Evolutionary conservation across 2,329 filamentous ascomycete genomes (phyloP), one percentile per base, ranked within the genome.

Genomic region (Exophiala bonariae): DNA sequence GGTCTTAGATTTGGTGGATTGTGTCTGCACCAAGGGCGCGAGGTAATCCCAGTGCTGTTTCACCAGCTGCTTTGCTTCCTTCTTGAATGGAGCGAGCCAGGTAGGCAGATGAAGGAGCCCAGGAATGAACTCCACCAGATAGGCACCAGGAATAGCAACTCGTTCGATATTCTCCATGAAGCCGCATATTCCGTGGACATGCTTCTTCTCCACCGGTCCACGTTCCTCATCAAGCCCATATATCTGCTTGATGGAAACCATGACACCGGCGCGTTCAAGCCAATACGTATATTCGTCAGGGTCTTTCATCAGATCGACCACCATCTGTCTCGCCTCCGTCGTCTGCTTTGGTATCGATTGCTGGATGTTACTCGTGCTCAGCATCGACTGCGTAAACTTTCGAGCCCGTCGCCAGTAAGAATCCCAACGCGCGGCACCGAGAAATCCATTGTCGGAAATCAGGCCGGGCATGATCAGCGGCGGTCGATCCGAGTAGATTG

Each of bases 401-500:
- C 47, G 23, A n/a, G 20, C 47, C 35, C 23, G 22, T n/a, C 47
- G 47, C 47, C 47, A 50, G 35, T 50, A 50, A 13, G 46, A 41
- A 7, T 28, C 30, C 47, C 47, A 50, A 26, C 47, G 23, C 8
- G 30, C 18, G 18, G 48, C 43, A 32, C 48, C 48, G 20, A 50
- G 38, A 20, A 47, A 50, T 22, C 48, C 43, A 18, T 47, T 39
- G 11, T 50, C 48, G 3, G 43, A 20, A 19, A 50, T 41, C 7
- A 50, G 37, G 9, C 41, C 22, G 13, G 47, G n/a, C 47, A 50
- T 50, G 13, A 50, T 38, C 37, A 54, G n/a, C 28, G 41, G n/a
- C 41, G 44, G 33, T 28, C 70, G 60, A 13, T 61, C 63, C 7
- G 63, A 66, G 51, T 71, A 73, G 37, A 66, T 62, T 3, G 58